phyloP scores from a whole-genome alignment of 805 yeast genomes.

The Hanseniaspora meyeri region DNA sequence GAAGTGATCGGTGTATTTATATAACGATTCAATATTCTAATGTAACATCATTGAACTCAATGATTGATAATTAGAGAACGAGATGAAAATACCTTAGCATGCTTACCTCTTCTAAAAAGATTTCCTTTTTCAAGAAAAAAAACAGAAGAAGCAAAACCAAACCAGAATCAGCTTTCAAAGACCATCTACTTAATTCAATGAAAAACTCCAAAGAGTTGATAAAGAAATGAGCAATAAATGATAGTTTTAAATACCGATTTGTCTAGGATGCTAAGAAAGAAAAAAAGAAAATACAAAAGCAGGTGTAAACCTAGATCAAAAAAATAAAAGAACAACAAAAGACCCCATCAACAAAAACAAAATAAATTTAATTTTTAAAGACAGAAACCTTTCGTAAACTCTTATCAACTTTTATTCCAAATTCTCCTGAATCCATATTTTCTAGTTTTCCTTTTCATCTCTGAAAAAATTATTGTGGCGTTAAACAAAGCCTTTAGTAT shows the following conservation, averaged over 20 bases:
- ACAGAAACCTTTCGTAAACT: background rate
- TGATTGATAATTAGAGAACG: conserved; percentile 1
- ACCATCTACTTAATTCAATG: background rate
- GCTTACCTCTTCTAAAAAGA: background rate
- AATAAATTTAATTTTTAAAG: background rate
- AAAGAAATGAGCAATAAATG: background rate
- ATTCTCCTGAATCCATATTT: background rate
- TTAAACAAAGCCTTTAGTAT: background rate
- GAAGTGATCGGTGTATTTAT: background rate
- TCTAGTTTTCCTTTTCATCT: background rate
- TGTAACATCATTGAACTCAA: conserved; percentile 3
- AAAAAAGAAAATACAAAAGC: background rate
- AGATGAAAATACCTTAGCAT: background rate
- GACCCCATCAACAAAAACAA: background rate
- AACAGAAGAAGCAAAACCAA: background rate
- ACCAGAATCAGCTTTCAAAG: background rate
- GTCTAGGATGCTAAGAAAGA: background rate
- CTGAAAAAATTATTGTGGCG: background rate
- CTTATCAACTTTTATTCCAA: background rate
- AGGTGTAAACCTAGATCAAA: background rate
- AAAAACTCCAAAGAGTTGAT: background rate
- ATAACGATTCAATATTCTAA: background rate
- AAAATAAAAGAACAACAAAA: too few relatives aligned
- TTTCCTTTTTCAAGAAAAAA: background rate
- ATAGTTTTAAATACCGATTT: background rate